Base-by-base conservation (phyloP, 2,329 filamentous ascomycete genomes). In the Tolypocladium paradoxum region DNA sequence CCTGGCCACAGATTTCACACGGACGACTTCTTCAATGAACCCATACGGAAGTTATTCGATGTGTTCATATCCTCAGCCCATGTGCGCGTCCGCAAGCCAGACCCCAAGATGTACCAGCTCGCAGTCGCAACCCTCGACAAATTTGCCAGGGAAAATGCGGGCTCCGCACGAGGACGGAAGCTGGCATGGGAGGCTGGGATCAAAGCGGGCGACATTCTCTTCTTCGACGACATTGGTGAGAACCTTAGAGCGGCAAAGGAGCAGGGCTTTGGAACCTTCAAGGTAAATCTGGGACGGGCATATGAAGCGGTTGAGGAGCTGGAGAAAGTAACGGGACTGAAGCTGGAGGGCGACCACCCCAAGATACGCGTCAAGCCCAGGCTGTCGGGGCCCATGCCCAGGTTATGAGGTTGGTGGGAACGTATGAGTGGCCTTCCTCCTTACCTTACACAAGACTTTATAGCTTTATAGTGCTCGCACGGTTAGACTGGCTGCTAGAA, bases 191-290 rank as follows among this genome's bases (percentile, higher is more conserved):
- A 67, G 18, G 69, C 51, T 5, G 73, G 77, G 0, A 73, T 95
- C 9, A 68, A 72, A 53, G 72, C 85, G 0, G 72, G 73, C 0
- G 89, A 96, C 53, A 75, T 96, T 46, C 70, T 95, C 5, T 99
- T 99, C 66, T 70, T 96, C 49, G 93, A 96, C 66, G 91, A 96
- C 62, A 96, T 99, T 66, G 93, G 93, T 2, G 84, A 91, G 69
- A 99, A 99, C 66, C 69, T 97, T 54, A 93, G 91, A 74, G 85
- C 79, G 46, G 93, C 84, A 1, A 87, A 77, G 69, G 77, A 77
- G 49, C 73, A 83, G 24, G 92, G 92, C 0, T 85, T 97, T 67
- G 71, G 77, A 53, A 97, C 92, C 0, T 79, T 97, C 58, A 96
- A 92, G 70, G 93, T 97, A 1, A 74, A 80, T 9, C 71, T 97